Evolutionary conservation across 2,329 filamentous ascomycete species (phyloP), one percentile per base, ranked within the genome.

Genomic region (Pseudogymnoascus sp.): DNA sequence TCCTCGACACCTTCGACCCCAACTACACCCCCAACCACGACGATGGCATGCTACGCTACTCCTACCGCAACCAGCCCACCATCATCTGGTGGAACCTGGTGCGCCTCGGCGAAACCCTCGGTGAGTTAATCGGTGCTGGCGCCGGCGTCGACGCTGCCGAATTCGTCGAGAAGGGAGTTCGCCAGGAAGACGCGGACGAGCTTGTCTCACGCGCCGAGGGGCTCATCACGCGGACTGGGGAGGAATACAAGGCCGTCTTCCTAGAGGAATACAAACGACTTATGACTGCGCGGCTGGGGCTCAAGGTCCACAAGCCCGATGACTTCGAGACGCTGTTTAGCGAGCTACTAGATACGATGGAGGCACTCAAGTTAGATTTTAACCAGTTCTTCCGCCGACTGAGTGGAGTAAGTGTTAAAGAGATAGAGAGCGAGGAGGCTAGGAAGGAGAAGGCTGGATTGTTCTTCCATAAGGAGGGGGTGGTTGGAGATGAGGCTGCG

Each of bases 51-150:
- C 79, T 96, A 31, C 85, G 94, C 55, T 99, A 99, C 74, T 87
- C 86, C 67, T 99, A 97, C 78, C 87, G 88, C 68, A 96, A 96
- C 73, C 94, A 99, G 72, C 92, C 94, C 0, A 92, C 88, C 45
- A 90, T 99, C 63, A 94, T 99, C 71, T 99, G 94, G 94, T 99
- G 94, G 94, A 97, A 97, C 70, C 81, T 97, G 0, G 91, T 97
- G 1, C 86, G 94, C 1, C 82, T 99, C 0, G 94, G 92, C 63
- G 94, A 99, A 76, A 84, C 89, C 0, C 73, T 99, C 0, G 94
- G 91, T 19, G 94, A 97, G 75, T 80, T 96, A 1, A 85, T 99
- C 62, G 94, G 93, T 16, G 84, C 88, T 0, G 93, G 90, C 0
- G 75, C 81, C 1, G 77, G 80, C 38, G 86, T 93, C 33, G 92